A percentile compares a stretch with the other conserved stretches of the same genome.
phyloP scores from a whole-genome alignment of 129 eudicot genomes.

The Logfia minima region DNA sequence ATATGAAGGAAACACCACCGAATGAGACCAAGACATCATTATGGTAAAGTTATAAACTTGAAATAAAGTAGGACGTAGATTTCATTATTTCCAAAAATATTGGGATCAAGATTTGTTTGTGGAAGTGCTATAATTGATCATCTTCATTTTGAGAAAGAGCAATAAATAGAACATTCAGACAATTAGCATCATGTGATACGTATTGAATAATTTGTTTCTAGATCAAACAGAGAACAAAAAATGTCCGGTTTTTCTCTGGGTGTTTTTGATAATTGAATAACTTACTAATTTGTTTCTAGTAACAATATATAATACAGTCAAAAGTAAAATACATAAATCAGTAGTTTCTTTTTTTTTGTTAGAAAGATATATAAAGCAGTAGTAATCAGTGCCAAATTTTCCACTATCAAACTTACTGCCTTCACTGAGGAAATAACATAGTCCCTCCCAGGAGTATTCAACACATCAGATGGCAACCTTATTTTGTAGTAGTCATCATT shows the following conservation, averaged over 20 bases:
- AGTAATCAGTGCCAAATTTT: constrained; percentile 7
- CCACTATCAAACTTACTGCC: constrained; percentile 60
- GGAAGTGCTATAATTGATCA: not conserved
- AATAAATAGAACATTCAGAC: not conserved
- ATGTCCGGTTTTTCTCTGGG: not conserved
- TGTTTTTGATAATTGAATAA: constrained; percentile 7
- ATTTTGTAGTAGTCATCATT: constrained; percentile 78
- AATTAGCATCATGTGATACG: not conserved
- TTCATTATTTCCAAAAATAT: not conserved
- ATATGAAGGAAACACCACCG: not conserved
- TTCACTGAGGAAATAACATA: constrained; percentile 75
- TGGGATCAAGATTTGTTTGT: not conserved
- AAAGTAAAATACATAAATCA: not conserved
- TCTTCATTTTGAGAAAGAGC: not conserved
- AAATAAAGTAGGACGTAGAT: not conserved
- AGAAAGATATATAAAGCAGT: not conserved
- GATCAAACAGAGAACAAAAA: not conserved
- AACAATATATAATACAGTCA: not conserved
- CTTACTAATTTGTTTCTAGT: not conserved
- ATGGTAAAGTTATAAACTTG: not conserved
- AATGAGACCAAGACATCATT: not conserved
- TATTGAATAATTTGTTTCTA: not conserved
- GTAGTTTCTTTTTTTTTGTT: too few relatives aligned
- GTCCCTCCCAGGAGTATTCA: constrained; percentile 79
- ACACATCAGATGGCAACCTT: constrained; percentile 82